Conservation (phyloP, 805 yeast genomes). For the Cyberlindnera euphorbiiphila region DNA sequence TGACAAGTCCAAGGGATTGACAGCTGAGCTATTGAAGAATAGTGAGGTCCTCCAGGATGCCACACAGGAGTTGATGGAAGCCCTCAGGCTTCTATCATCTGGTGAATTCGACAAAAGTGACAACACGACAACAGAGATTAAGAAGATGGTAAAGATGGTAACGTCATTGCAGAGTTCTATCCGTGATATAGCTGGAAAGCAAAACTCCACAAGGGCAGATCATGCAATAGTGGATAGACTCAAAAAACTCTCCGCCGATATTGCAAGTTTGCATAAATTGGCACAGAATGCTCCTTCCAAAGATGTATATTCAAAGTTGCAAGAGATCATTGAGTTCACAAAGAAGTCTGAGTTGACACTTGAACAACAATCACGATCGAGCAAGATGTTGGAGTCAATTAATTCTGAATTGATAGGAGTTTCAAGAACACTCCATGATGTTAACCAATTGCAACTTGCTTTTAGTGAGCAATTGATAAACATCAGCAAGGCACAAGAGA, state of each 20-base stretch:
- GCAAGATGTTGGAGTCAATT: background rate
- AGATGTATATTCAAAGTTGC: background rate
- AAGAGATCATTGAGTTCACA: background rate
- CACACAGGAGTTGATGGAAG: conserved; percentile 2
- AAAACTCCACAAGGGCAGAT: too few relatives aligned
- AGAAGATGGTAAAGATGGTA: background rate
- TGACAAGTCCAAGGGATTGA: conserved; percentile 25
- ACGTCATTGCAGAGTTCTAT: background rate
- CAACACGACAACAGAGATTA: background rate
- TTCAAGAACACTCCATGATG: background rate
- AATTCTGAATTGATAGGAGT: background rate
- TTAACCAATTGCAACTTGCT: background rate
- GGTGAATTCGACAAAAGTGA: background rate
- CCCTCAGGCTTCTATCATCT: background rate
- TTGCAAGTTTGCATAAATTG: background rate
- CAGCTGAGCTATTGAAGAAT: conserved; percentile 15
- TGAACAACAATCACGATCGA: background rate
- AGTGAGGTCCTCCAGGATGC: conserved; percentile 10
- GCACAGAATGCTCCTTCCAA: background rate
- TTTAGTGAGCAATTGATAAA: conserved; percentile 2
- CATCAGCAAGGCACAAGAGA: background rate
- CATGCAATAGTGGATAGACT: too few relatives aligned
- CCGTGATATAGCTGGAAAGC: background rate
- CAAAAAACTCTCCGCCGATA: background rate
- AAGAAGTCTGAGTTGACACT: background rate